Evolutionary conservation across 352 stramenopile genomes (phyloP).

Genomic region (Phytopythium boreale): DNA sequence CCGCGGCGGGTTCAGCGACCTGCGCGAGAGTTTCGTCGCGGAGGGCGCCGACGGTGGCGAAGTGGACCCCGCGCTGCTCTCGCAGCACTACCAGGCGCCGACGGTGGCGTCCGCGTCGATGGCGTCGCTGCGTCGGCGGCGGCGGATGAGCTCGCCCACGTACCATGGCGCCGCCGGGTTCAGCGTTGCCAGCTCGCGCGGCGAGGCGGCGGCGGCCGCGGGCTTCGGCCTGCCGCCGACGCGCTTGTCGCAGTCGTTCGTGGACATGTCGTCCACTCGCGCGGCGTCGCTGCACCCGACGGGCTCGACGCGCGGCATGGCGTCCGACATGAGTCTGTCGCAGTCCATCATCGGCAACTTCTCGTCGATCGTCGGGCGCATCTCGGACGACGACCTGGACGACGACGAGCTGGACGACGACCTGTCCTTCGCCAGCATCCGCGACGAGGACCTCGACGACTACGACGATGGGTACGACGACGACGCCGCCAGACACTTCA

Average conservation of each 20-base stretch:
- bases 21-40: conserved; percentile 37
- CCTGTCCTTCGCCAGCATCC: conserved; percentile 32
- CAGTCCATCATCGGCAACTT: conserved; percentile 77
- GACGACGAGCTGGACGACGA: conserved; percentile 51
- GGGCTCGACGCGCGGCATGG: conserved; percentile 24
- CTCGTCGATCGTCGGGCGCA: conserved; percentile 50
- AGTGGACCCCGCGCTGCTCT: not conserved
- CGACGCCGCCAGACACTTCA: not conserved
- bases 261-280: conserved; percentile 18
- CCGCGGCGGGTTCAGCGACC: conserved; percentile 30
- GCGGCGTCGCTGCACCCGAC: conserved; percentile 6
- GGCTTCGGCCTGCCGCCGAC: conserved; percentile 36
- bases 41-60: conserved; percentile 10
- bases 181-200: conserved; percentile 19
- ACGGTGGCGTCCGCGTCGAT: not conserved
- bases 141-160: conserved; percentile 22
- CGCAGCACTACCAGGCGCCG: not conserved
- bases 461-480: conserved; percentile 1
- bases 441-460: conserved; percentile 25
- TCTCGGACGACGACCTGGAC: conserved; percentile 61
- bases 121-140: conserved; percentile 8
- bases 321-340: conserved; percentile 67
- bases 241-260: conserved; percentile 44
- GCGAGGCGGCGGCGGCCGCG: conserved; percentile 19
- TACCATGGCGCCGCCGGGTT: conserved; percentile 10